Conservation (phyloP, 192 early-diverging fungal genomes). For the Fimicolochytrium jonesii region DNA sequence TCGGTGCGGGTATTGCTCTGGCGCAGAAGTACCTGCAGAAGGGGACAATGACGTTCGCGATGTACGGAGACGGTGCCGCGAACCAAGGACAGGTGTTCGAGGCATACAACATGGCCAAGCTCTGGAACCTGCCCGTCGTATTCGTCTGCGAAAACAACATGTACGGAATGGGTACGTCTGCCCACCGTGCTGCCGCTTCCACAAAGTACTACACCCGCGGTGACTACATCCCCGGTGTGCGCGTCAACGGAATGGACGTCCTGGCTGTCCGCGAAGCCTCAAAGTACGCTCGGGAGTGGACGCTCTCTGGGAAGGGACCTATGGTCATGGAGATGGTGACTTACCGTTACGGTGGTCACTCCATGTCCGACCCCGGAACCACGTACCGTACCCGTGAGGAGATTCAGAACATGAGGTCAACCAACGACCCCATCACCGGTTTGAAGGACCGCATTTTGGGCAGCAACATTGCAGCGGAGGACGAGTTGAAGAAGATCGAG, state of each 20-base stretch:
- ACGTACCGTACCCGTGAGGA: conserved; percentile 99
- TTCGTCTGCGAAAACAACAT: conserved; percentile 99
- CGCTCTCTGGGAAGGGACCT: conserved; percentile 77
- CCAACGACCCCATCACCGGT: conserved; percentile 89
- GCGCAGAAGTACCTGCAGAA: conserved; percentile 86
- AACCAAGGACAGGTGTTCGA: conserved; percentile 99
- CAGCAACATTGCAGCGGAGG: conserved; percentile 65
- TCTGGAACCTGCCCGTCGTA: conserved; percentile 88
- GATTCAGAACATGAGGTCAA: conserved; percentile 96
- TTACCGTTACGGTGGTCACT: conserved; percentile 99
- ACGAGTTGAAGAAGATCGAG: conserved; percentile 89
- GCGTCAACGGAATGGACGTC: conserved; percentile 81
- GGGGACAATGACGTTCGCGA: conserved; percentile 76
- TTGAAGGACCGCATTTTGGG: conserved; percentile 82
- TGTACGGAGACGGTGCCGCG: conserved; percentile 97
- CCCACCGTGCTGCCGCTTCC: conserved; percentile 83
- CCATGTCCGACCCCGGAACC: conserved; percentile 99
- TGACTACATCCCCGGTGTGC: conserved; percentile 95
- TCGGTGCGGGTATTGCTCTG: conserved; percentile 69
- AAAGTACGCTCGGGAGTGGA: conserved; percentile 81
- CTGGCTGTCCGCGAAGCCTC: conserved; percentile 86
- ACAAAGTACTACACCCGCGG: conserved; percentile 93
- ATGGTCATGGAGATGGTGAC: conserved; percentile 93
- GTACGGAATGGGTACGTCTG: conserved; percentile 97
- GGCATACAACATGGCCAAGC: conserved; percentile 98